Conservation (phyloP, 352 stramenopile species). For the Pythium biforme region DNA sequence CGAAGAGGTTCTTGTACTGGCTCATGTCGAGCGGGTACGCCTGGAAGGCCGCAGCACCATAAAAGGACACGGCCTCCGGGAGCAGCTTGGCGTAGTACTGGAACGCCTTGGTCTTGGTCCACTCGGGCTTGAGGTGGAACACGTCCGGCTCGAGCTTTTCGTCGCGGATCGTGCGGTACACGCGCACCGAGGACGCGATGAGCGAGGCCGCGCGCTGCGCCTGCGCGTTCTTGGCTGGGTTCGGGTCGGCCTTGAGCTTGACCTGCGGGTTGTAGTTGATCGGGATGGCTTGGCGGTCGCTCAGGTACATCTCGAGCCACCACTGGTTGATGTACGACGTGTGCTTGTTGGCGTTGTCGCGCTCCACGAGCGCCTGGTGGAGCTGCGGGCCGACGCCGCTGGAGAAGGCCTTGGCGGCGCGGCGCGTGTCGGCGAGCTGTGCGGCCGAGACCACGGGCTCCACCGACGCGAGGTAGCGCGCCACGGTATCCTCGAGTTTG, state of each 20-base stretch:
- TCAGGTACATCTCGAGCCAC: slow-evolving; percentile 93
- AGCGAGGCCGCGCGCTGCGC: slow-evolving; percentile 81
- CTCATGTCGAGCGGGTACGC: slow-evolving; percentile 92
- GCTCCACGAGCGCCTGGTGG: slow-evolving; percentile 69
- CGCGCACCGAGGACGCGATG: slow-evolving; percentile 81
- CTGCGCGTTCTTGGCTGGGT: slow-evolving; percentile 82
- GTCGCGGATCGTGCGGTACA: slow-evolving; percentile 82
- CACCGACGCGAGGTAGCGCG: slow-evolving; percentile 73
- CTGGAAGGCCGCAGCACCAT: slow-evolving; percentile 78
- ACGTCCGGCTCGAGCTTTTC: slow-evolving; percentile 82
- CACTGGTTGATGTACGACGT: slow-evolving; percentile 93
- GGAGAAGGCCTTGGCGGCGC: slow-evolving; percentile 61
- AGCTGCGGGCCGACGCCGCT: slow-evolving; percentile 56
- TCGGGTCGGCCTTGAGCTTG: slow-evolving; percentile 83
- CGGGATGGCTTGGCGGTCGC: slow-evolving; percentile 78
- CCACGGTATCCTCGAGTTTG: slow-evolving; percentile 82
- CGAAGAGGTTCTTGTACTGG: slow-evolving; percentile 90
- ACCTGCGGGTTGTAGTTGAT: slow-evolving; percentile 93
- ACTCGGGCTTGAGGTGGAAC: slow-evolving; percentile 88
- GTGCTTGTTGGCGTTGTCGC: slow-evolving; percentile 78
- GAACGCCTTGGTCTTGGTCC: slow-evolving; percentile 75
- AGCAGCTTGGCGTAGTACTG: slow-evolving; percentile 81
- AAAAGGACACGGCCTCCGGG: slow-evolving; percentile 86
- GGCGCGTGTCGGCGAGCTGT: slow-evolving; percentile 54
- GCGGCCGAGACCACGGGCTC: slow-evolving; percentile 64